These are phyloP conservation scores for Umbilicus rupestris DNA, from an alignment of 164 flowering plant genomes.

Conservation along the genomic window DNA sequence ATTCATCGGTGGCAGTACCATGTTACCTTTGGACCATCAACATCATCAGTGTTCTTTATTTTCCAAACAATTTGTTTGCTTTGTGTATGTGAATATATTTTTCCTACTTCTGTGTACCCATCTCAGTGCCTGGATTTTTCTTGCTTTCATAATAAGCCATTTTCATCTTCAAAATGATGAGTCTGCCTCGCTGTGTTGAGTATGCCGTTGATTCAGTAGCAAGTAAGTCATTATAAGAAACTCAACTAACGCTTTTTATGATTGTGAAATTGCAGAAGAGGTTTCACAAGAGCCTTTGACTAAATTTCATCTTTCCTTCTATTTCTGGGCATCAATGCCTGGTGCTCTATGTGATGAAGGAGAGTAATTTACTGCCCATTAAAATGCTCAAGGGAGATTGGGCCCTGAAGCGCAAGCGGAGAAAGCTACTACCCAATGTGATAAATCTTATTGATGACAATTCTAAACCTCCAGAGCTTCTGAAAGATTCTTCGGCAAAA, in stretches of 20 bases:
- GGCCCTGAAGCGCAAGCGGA: slow-evolving; percentile 82
- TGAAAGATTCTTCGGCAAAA: slow-evolving; percentile 36
- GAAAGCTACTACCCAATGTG: slow-evolving; percentile 40
- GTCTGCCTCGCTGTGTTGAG: background rate
- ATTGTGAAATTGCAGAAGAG: background rate
- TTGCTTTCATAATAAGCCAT: too few species aligned
- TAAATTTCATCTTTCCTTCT: background rate
- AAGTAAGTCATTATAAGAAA: background rate
- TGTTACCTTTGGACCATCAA: background rate
- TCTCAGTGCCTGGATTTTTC: background rate
- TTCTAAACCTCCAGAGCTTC: slow-evolving; percentile 28
- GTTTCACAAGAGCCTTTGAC: background rate
- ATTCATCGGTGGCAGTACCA: background rate
- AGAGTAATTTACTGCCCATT: slow-evolving; percentile 28
- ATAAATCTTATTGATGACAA: slow-evolving; percentile 28
- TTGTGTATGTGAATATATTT: background rate
- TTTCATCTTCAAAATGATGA: background rate
- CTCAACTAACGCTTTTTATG: background rate
- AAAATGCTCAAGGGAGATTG: slow-evolving; percentile 65
- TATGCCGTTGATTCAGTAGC: background rate
- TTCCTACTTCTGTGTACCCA: background rate
- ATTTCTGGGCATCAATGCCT: background rate
- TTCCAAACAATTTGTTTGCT: background rate
- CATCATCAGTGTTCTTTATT: too few species aligned
- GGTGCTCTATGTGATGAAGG: slow-evolving; percentile 32